Conservation (phyloP, 257 asterid genomes). For the Ballota nigra region DNA sequence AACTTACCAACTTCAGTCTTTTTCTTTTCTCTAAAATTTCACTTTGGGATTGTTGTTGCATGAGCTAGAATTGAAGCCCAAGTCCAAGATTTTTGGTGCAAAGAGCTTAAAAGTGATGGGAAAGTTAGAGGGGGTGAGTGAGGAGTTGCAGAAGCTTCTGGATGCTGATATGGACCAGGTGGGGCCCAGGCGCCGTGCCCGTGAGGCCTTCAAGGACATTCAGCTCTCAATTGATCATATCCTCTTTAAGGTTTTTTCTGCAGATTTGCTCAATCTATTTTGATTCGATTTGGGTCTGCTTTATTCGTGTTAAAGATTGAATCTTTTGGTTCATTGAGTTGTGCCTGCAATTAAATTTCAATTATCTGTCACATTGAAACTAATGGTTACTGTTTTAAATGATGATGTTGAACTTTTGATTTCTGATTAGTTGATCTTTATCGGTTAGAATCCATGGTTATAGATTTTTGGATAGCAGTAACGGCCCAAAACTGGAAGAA, state of each 20-base stretch:
- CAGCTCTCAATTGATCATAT: conserved; percentile 90
- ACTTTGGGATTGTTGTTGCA: not conserved
- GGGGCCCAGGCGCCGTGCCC: conserved; percentile 70
- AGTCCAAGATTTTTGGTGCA: conserved; percentile 10
- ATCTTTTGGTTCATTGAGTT: not conserved
- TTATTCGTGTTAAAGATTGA: not conserved
- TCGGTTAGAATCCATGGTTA: too few relatives aligned
- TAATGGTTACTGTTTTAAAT: not conserved
- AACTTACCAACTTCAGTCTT: too few relatives aligned
- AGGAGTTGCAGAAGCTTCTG: conserved; percentile 60
- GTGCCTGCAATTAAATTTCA: not conserved
- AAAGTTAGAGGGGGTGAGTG: conserved; percentile 53
- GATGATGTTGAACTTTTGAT: not conserved
- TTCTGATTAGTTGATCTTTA: not conserved
- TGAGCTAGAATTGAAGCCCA: conserved; percentile 17
- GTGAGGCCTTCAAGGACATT: conserved; percentile 78
- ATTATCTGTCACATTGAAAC: not conserved
- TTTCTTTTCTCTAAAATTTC: not conserved
- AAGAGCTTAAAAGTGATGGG: conserved; percentile 39
- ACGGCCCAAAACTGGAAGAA: not conserved
- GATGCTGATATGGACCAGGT: conserved; percentile 83
- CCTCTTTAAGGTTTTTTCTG: conserved; percentile 62
- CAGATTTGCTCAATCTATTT: not conserved
- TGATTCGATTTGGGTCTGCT: not conserved
- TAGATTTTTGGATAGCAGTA: not conserved